phyloP scores from a whole-genome alignment of 306 rosid species.

The Casuarina glauca region DNA sequence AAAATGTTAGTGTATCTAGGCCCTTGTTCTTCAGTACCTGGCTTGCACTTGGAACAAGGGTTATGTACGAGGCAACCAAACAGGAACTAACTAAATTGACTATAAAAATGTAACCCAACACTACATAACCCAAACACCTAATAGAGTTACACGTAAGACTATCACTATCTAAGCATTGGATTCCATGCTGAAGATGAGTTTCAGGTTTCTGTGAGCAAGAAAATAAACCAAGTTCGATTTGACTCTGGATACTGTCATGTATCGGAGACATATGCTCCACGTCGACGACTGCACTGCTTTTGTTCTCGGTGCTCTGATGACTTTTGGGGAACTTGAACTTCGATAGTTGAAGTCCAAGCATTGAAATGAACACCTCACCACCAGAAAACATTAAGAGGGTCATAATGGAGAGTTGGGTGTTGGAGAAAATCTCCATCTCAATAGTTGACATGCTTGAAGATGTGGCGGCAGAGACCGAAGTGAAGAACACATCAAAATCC shows the following conservation, averaged over 20 bases:
- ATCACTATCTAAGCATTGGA: neutral
- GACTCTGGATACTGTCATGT: neutral
- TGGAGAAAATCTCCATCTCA: conserved; percentile 66
- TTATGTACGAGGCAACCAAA: conserved; percentile 28
- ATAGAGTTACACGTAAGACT: conserved; percentile 22
- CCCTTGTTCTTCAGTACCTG: conserved; percentile 34
- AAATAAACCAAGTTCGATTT: neutral
- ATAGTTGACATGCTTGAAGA: conserved; percentile 71
- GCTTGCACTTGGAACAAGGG: conserved; percentile 35
- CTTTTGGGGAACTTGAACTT: conserved; percentile 2
- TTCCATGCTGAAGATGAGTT: too few species aligned
- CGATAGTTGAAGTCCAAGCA: conserved; percentile 38
- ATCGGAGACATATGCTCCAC: neutral
- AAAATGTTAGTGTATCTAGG: conserved; percentile 46
- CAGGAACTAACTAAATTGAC: conserved; percentile 33
- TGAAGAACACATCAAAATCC: conserved; percentile 53
- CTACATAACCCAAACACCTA: conserved; percentile 25
- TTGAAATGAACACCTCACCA: conserved; percentile 69
- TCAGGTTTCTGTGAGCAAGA: too few species aligned
- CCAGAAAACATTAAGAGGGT: conserved; percentile 62
- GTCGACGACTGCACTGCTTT: neutral
- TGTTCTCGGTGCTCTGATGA: neutral
- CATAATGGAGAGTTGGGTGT: conserved; percentile 48
- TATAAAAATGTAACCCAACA: conserved; percentile 31
- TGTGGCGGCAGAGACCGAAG: conserved; percentile 70